Conservation (phyloP, 768 basidiomycete genomes). For the Trametes gibbosa region DNA sequence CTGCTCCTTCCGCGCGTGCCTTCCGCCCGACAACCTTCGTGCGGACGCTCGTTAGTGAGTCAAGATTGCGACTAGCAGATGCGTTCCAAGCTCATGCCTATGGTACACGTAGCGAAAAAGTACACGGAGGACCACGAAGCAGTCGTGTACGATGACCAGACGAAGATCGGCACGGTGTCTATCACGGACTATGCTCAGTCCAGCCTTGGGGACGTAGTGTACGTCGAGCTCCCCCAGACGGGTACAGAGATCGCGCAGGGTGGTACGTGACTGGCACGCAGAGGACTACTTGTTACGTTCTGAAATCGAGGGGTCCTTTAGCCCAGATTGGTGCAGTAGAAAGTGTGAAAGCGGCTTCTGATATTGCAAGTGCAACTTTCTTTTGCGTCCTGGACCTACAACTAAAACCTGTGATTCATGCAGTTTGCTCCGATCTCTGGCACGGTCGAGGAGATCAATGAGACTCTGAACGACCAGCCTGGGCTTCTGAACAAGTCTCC, state of each 20-base stretch:
- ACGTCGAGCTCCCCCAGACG: constrained; percentile 79
- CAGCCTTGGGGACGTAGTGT: constrained; percentile 93
- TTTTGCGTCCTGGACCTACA: neutral
- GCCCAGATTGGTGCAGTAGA: constrained; percentile 90
- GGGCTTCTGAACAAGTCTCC: constrained; percentile 86
- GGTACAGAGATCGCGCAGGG: constrained; percentile 66
- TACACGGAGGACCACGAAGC: constrained; percentile 91
- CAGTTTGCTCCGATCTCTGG: constrained; percentile 95
- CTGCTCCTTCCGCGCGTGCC: constrained; percentile 21
- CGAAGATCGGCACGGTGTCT: constrained; percentile 73
- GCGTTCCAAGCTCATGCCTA: neutral
- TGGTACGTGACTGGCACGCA: constrained; percentile 50
- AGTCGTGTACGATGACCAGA: constrained; percentile 72
- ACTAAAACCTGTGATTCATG: neutral
- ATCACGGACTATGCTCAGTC: constrained; percentile 94
- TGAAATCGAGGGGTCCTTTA: constrained; percentile 27
- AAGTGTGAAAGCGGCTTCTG: constrained; percentile 95
- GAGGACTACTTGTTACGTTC: neutral
- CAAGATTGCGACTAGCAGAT: constrained; percentile 15
- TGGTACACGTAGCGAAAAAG: constrained; percentile 52
- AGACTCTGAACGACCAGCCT: constrained; percentile 61
- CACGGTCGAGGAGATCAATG: constrained; percentile 76
- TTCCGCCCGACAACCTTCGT: constrained; percentile 32
- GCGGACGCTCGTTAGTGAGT: constrained; percentile 62
- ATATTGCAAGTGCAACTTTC: constrained; percentile 55